Conservation (phyloP, 495 filamentous ascomycete species). For the Penicillium verhagenii region DNA sequence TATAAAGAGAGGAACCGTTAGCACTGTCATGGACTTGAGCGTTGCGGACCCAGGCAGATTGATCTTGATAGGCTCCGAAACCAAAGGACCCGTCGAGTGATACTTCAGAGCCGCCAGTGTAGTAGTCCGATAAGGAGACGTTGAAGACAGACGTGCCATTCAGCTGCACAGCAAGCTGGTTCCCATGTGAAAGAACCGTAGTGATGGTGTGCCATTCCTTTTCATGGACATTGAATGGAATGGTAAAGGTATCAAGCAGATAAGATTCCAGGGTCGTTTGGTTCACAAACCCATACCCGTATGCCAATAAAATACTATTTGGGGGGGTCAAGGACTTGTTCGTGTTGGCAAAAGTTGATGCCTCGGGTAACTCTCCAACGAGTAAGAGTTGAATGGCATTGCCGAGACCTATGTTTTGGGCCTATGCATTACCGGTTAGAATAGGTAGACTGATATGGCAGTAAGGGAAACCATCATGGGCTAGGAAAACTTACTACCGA, state of each 20-base stretch:
- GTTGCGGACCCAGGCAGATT: constrained; percentile 1
- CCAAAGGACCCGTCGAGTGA: background rate
- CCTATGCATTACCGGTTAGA: background rate
- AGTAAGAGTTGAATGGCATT: constrained; percentile 6
- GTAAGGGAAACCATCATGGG: background rate
- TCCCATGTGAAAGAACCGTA: background rate
- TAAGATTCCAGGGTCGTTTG: constrained; percentile 6
- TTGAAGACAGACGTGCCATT: constrained; percentile 1
- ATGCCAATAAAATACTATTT: constrained; percentile 2
- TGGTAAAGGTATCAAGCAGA: background rate
- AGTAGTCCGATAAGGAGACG: background rate
- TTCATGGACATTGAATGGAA: constrained; percentile 8
- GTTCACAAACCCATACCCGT: constrained; percentile 9
- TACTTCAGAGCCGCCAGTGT: background rate
- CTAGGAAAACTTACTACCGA: constrained; percentile 3
- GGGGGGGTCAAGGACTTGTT: constrained; percentile 6
- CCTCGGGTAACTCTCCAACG: background rate
- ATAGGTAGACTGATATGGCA: background rate
- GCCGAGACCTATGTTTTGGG: background rate
- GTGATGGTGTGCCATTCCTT: constrained; percentile 9
- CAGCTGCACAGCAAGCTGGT: constrained; percentile 4
- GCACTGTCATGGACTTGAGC: background rate
- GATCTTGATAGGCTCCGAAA: constrained; percentile 6
- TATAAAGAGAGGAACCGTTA: constrained; percentile 2
- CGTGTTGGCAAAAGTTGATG: constrained; percentile 1